Conservation (phyloP, 352 stramenopile species). For the Phytophthora agathidicida region DNA sequence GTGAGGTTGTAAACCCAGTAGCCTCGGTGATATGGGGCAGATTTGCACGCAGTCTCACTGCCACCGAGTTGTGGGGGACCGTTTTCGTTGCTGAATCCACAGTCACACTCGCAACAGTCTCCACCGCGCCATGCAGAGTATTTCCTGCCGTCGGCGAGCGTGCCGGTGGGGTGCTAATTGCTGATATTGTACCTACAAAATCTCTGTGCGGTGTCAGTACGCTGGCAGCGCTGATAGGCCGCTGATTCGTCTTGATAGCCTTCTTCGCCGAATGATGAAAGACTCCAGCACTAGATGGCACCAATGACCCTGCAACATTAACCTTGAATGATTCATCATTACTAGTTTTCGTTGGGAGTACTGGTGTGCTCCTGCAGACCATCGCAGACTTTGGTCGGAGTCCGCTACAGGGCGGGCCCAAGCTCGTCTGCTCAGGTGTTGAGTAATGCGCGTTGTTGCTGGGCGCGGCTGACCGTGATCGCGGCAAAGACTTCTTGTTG, state of each 20-base stretch:
- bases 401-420: background rate
- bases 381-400: slow-evolving; percentile 54
- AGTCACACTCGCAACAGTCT: background rate
- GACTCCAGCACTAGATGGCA: background rate
- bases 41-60: slow-evolving; percentile 15
- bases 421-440: slow-evolving; percentile 1
- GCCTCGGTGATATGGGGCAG: slow-evolving; percentile 38
- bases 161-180: background rate
- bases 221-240: slow-evolving; percentile 44
- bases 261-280: slow-evolving; percentile 7
- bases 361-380: slow-evolving; percentile 50
- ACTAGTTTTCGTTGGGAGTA: slow-evolving; percentile 28
- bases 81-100: slow-evolving; percentile 5
- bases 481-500: slow-evolving; percentile 33
- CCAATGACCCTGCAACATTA: background rate
- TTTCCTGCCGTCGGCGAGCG: slow-evolving; percentile 2
- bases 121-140: slow-evolving; percentile 7
- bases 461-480: slow-evolving; percentile 13
- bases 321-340: background rate
- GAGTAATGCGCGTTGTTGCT: slow-evolving; percentile 18
- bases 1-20: background rate
- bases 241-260: background rate
- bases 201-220: slow-evolving; percentile 27
- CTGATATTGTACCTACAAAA: background rate
- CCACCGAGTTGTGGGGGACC: slow-evolving; percentile 9